Evolutionary conservation across 2,329 filamentous ascomycete species (phyloP).

Genomic region (Paraphoma sp.): DNA sequence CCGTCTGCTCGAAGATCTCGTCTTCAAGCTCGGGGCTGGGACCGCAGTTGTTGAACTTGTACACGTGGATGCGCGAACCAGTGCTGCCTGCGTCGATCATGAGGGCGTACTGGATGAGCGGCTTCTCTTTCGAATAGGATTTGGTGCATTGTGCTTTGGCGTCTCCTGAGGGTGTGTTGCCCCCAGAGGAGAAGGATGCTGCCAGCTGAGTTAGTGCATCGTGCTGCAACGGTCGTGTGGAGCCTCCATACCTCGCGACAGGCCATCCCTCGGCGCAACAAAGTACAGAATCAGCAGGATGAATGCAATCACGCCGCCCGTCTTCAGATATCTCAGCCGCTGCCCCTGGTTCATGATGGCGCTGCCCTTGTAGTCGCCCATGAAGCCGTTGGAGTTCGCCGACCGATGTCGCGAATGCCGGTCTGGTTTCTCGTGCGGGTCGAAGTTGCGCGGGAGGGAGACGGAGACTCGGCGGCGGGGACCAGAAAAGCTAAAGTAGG

Average conservation of each 20-base stretch:
- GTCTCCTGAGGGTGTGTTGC: constrained; percentile 60
- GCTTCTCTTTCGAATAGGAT: constrained; percentile 86
- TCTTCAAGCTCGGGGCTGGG: constrained; percentile 91
- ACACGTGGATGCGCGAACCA: constrained; percentile 96
- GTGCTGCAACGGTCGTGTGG: background rate
- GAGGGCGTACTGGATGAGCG: constrained; percentile 93
- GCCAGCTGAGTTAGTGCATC: constrained; percentile 1
- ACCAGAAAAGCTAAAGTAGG: constrained; percentile 58
- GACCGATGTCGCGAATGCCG: constrained; percentile 48
- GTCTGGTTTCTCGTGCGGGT: constrained; percentile 51
- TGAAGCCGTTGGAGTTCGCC: constrained; percentile 47
- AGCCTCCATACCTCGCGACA: constrained; percentile 35
- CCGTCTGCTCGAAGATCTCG: constrained; percentile 93
- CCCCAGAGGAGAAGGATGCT: constrained; percentile 37
- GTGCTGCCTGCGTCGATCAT: constrained; percentile 99
- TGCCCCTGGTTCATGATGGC: constrained; percentile 68
- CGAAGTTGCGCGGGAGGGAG: constrained; percentile 54
- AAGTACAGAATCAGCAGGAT: constrained; percentile 65
- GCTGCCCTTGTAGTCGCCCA: constrained; percentile 54
- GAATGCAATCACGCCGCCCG: constrained; percentile 65
- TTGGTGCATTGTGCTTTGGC: constrained; percentile 78
- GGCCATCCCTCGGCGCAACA: constrained; percentile 54
- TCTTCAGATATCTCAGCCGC: constrained; percentile 66
- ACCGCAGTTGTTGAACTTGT: constrained; percentile 99
- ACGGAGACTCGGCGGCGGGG: constrained; percentile 61